A percentile compares a stretch with the other conserved stretches of the same genome.
phyloP scores from a whole-genome alignment of 352 stramenopile species.

The Albugo laibachii region DNA sequence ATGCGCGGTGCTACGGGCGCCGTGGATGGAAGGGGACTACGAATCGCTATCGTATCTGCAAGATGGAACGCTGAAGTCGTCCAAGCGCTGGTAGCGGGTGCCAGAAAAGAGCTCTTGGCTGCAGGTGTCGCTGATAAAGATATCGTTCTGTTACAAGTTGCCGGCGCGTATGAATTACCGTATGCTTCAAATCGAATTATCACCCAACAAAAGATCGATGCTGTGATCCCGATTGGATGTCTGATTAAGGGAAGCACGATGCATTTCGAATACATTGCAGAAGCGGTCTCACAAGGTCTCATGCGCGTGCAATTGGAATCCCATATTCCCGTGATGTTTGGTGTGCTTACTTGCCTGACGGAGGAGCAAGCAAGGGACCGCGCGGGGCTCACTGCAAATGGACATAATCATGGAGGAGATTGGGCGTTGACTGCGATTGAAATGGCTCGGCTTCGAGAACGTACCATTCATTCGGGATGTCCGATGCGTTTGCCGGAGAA shows the following conservation, averaged over 20 bases:
- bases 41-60: conserved; percentile 65
- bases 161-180: conserved; percentile 93
- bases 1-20: not conserved
- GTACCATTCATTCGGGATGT: conserved; percentile 30
- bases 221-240: conserved; percentile 89
- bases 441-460: conserved; percentile 84
- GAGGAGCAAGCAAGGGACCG: conserved; percentile 91
- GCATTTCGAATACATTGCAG: conserved; percentile 99
- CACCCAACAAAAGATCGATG: conserved; percentile 87
- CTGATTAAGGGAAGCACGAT: conserved; percentile 95
- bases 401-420: conserved; percentile 91
- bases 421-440: conserved; percentile 94
- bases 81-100: conserved; percentile 33
- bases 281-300: conserved; percentile 90
- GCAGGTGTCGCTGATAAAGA: conserved; percentile 38
- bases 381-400: conserved; percentile 52
- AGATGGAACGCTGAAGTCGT: conserved; percentile 79
- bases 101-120: conserved; percentile 36
- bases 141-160: conserved; percentile 70
- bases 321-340: conserved; percentile 73
- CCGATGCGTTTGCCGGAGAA: conserved; percentile 47
- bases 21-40: conserved; percentile 39
- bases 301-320: conserved; percentile 92
- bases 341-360: conserved; percentile 91
- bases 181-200: conserved; percentile 83